Base-by-base conservation (phyloP, 371 early-diverging fungal species). In the Aphelidium insulamus region DNA sequence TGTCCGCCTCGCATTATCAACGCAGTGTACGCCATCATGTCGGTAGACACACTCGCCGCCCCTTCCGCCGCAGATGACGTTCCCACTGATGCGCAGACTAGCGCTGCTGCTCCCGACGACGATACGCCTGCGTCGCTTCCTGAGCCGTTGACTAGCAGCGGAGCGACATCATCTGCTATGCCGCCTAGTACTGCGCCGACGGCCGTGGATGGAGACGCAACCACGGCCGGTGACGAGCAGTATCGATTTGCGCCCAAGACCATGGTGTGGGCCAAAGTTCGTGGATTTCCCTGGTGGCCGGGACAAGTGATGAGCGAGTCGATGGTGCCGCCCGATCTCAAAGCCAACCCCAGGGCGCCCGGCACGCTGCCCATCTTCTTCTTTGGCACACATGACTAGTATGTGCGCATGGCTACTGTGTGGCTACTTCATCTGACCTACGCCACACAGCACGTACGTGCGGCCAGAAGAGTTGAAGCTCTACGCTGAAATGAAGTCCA, bases 261-360 rank as follows among this genome's bases (percentile, higher is more conserved):
- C 23, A 28, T 54, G 18, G 52, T 53, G 33, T 54, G 54, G 54
- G 54, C 52, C 20, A 54, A 54, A 35, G 42, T 54, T 19, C 49
- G 53, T 30, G 54, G 54, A 6, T 54, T 45, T 15, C 54, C 54
- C 14, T 54, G 54, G 54, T 54, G 54, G 54, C 54, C 54, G 4
- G 45, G 54, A 22, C 44, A 46, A 43, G 52, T 52, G 48, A 37
- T 52, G 40, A 3, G n/a, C 11, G 9, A 33, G 26, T 34, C 19
- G 21, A 9, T 12, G 24, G 19, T 23, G 5, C 21, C 10, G 1
- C 16, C 28, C 7, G 24, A 16, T 29, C n/a, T 12, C 5, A 6
- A 9, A 31, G 9, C 9, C 17, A 37, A 37, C 15, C 40, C 5
- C 20, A n/a, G n/a, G n/a, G n/a, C n/a, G n/a, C n/a, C n/a, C n/a